Percentiles rank a stretch among this genome's conserved stretches.
These are phyloP conservation scores for Aspergillus sojae DNA, from an alignment of 2,329 filamentous ascomycete species.

Conservation along the genomic window DNA sequence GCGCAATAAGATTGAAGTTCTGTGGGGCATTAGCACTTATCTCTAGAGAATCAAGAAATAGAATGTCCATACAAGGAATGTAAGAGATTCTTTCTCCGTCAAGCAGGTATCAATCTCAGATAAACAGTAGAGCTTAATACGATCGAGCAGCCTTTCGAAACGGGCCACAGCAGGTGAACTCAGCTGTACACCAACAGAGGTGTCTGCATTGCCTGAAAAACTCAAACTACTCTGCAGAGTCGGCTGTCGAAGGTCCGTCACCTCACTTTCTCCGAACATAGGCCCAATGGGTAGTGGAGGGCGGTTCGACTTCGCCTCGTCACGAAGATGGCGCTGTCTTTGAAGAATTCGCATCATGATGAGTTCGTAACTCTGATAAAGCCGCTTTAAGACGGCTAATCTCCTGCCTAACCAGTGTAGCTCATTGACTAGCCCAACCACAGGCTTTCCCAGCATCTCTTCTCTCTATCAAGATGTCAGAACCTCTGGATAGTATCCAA, in stretches of 20 bases:
- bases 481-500: too few species aligned
- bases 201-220: constrained; percentile 21
- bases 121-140: constrained; percentile 64
- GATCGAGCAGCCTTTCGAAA: constrained; percentile 62
- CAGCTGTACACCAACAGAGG: constrained; percentile 44
- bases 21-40: constrained; percentile 34
- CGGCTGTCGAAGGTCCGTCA: constrained; percentile 44
- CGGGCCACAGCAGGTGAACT: constrained; percentile 56
- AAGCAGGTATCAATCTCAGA: constrained; percentile 66
- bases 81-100: constrained; percentile 70
- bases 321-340: constrained; percentile 44
- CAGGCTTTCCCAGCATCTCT: constrained; percentile 58
- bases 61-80: constrained; percentile 59
- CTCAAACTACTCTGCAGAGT: constrained; percentile 28
- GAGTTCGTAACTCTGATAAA: constrained; percentile 64
- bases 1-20: constrained; percentile 78
- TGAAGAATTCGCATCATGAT: constrained; percentile 66
- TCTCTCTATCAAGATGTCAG: constrained; percentile 40
- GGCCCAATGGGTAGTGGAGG: constrained; percentile 23
- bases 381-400: constrained; percentile 61
- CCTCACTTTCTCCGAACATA: constrained; percentile 31
- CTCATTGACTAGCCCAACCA: constrained; percentile 49
- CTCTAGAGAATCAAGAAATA: not conserved
- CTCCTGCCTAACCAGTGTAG: constrained; percentile 64
- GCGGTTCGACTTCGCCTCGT: constrained; percentile 33